These are phyloP conservation scores for Fomitiporia mediterranea DNA, from an alignment of 1,284 basidiomycete genomes.

Conservation along the genomic window DNA sequence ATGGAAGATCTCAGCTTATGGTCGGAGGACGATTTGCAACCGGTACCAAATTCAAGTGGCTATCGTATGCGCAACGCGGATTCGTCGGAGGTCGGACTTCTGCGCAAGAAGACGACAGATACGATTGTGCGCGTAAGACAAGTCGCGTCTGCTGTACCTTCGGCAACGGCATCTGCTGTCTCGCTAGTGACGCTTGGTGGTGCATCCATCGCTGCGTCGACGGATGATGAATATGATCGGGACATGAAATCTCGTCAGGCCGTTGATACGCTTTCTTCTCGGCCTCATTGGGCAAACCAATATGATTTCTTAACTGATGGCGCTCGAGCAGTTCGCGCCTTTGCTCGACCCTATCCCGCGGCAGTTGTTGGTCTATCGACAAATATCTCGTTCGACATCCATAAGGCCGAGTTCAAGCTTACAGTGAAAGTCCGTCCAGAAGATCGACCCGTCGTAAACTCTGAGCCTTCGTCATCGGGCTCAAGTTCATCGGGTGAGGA, in stretches of 20 bases:
- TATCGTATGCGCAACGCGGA: slow-evolving; percentile 10
- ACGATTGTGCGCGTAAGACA: slow-evolving; percentile 9
- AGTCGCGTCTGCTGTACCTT: slow-evolving; percentile 2
- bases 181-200: slow-evolving; percentile 17
- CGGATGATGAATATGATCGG: slow-evolving; percentile 9
- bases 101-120: slow-evolving; percentile 14
- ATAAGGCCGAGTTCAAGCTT: slow-evolving; percentile 64
- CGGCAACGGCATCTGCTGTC: slow-evolving; percentile 12
- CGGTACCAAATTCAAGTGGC: slow-evolving; percentile 24
- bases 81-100: slow-evolving; percentile 12
- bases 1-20: slow-evolving; percentile 92
- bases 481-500: slow-evolving; percentile 18
- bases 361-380: slow-evolving; percentile 65
- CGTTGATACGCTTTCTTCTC: background rate
- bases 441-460: slow-evolving; percentile 36
- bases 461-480: background rate
- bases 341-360: slow-evolving; percentile 77
- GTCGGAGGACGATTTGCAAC: slow-evolving; percentile 70
- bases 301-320: slow-evolving; percentile 77
- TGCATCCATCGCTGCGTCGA: slow-evolving; percentile 14
- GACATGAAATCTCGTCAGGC: slow-evolving; percentile 1
- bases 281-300: slow-evolving; percentile 36
- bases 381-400: slow-evolving; percentile 74
- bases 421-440: slow-evolving; percentile 55
- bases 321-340: slow-evolving; percentile 76